phyloP scores from a whole-genome alignment of 768 basidiomycete species.

The Amyloporia xantha region DNA sequence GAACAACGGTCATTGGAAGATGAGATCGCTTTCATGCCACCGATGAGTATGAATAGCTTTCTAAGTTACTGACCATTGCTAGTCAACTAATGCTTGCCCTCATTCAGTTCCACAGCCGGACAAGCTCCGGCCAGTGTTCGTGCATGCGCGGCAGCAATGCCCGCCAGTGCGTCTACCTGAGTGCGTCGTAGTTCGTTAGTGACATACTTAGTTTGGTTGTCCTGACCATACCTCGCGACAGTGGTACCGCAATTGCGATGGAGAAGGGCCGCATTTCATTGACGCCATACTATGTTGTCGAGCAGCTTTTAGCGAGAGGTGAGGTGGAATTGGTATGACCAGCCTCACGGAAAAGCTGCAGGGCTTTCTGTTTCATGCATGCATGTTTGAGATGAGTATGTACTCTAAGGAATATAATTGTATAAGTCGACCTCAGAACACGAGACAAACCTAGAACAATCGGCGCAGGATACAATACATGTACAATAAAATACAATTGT shows the following conservation, averaged over 20 bases:
- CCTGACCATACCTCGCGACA: conserved; percentile 17
- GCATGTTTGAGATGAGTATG: no score
- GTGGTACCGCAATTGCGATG: conserved; percentile 70
- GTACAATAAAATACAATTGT: no score
- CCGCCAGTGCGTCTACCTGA: conserved; percentile 62
- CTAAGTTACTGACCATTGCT: background rate
- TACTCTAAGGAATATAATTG: background rate
- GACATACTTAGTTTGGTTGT: no score
- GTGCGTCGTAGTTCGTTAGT: conserved; percentile 33
- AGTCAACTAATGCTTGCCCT: conserved; percentile 5
- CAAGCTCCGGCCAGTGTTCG: conserved; percentile 70
- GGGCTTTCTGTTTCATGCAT: no score
- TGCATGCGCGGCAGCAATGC: conserved; percentile 69
- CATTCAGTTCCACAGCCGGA: conserved; percentile 71
- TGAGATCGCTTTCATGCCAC: conserved; percentile 57
- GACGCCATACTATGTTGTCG: conserved; percentile 68
- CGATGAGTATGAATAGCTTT: conserved; percentile 51
- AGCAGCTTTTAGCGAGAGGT: conserved; percentile 64
- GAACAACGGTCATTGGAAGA: conserved; percentile 76
- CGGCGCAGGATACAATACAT: no score
- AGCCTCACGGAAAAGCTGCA: no score
- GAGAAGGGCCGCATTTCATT: conserved; percentile 78
- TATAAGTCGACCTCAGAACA: background rate
- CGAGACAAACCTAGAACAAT: no score
- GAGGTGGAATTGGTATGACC: conserved; percentile 69